Conservation (phyloP, 1,284 basidiomycete species). For the Cutaneotrichosporon sp. region DNA sequence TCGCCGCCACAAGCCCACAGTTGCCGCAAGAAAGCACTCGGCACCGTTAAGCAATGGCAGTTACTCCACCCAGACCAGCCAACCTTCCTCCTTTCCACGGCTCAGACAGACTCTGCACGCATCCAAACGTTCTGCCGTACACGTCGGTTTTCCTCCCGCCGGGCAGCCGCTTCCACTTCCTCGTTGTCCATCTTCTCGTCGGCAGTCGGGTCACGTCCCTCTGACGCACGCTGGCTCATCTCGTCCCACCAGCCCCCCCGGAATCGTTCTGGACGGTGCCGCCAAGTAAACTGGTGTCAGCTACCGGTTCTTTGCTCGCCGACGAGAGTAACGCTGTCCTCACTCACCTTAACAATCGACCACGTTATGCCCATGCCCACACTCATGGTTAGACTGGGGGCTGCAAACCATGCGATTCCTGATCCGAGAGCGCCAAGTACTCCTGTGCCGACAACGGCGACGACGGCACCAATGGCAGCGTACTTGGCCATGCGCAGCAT, state of each 20-base stretch:
- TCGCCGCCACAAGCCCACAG: no score
- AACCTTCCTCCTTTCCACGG: no score
- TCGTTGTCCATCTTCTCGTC: constrained; percentile 38
- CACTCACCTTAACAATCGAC: constrained; percentile 38
- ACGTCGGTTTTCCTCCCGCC: constrained; percentile 20
- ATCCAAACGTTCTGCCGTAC: constrained; percentile 10
- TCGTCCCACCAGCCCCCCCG: constrained; percentile 31
- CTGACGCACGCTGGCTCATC: constrained; percentile 30
- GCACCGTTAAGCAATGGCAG: no score
- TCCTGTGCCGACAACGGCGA: constrained; percentile 40
- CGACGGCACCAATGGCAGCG: constrained; percentile 38
- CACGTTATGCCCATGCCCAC: constrained; percentile 42
- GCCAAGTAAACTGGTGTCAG: constrained; percentile 40
- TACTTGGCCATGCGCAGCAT: constrained; percentile 48
- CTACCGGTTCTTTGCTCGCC: no score
- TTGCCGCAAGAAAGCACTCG: no score
- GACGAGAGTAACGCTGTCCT: not conserved
- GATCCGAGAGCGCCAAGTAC: constrained; percentile 41
- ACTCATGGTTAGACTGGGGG: constrained; percentile 36
- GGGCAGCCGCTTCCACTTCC: constrained; percentile 9
- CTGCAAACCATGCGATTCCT: constrained; percentile 45
- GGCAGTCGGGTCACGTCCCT: constrained; percentile 31
- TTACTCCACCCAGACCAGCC: no score
- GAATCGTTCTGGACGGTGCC: constrained; percentile 38
- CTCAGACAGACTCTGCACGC: not conserved